Evolutionary conservation across 1,139 yeast genomes (phyloP).

Genomic region (Protomyces macrosporus): DNA sequence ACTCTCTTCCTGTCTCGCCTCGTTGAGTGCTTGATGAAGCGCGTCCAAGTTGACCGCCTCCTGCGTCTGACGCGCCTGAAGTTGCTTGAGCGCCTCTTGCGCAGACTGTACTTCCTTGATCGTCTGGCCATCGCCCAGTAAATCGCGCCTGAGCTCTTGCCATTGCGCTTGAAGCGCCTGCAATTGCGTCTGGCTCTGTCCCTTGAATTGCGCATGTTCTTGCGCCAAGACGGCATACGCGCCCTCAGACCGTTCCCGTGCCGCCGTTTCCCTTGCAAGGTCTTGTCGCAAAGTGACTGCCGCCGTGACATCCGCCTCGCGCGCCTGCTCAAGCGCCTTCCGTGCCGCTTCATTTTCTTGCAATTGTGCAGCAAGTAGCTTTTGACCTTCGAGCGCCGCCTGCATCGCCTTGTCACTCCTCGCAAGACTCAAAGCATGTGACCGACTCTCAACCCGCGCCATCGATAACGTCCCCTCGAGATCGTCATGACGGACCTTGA

Average conservation of each 20-base stretch:
- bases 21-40: background rate
- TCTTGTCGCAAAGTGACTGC: background rate
- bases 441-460: conserved; percentile 9
- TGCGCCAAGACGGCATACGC: conserved; percentile 1
- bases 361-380: background rate
- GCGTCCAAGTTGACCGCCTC: background rate
- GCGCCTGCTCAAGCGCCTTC: background rate
- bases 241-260: background rate
- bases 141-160: background rate
- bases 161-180: background rate
- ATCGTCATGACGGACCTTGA: conserved; percentile 6
- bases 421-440: background rate
- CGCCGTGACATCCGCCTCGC: background rate
- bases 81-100: background rate
- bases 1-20: conserved; percentile 6
- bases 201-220: background rate
- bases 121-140: background rate
- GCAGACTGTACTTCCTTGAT: background rate
- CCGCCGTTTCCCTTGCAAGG: background rate
- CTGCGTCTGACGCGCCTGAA: background rate
- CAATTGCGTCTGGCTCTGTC: background rate
- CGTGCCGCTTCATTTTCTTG: background rate
- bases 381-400: conserved; percentile 3
- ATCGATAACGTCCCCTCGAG: conserved; percentile 20
- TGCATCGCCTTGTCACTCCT: conserved; percentile 14